These are phyloP conservation scores for Eutypa lata DNA, from an alignment of 2,329 filamentous ascomycete species.

Conservation along the genomic window DNA sequence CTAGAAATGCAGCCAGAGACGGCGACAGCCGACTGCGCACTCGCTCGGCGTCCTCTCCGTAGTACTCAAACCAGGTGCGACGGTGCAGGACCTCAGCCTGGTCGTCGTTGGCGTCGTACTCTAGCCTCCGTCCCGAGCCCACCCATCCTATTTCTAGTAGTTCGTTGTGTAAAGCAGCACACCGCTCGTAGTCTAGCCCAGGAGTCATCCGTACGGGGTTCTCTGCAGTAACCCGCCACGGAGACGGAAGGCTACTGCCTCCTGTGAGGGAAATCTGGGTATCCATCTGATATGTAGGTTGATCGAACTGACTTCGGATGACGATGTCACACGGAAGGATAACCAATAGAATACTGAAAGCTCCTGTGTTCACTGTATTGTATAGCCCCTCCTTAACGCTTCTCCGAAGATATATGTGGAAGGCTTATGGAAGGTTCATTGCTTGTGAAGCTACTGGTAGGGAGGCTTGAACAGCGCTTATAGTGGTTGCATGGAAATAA, in stretches of 20 bases:
- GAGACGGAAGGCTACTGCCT: neutral
- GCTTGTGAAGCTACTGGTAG: too few relatives aligned
- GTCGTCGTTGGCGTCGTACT: neutral
- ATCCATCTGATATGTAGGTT: too few relatives aligned
- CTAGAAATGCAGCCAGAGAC: constrained; percentile 11
- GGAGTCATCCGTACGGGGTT: neutral
- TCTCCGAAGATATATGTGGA: too few relatives aligned
- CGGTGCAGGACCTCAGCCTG: neutral
- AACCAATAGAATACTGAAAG: too few relatives aligned
- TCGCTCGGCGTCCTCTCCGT: constrained; percentile 1
- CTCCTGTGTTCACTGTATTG: too few relatives aligned
- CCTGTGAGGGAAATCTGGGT: too few relatives aligned
- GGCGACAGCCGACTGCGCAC: constrained; percentile 9
- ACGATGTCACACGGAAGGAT: too few relatives aligned
- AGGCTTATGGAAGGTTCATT: too few relatives aligned
- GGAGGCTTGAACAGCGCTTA: too few relatives aligned
- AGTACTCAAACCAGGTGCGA: constrained; percentile 4
- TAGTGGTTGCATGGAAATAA: too few relatives aligned
- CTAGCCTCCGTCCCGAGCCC: neutral
- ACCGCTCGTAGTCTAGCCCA: constrained; percentile 15
- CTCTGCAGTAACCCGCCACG: neutral
- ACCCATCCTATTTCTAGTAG: constrained; percentile 10
- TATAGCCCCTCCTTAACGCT: too few relatives aligned
- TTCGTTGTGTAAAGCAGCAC: constrained; percentile 15
- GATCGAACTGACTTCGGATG: too few relatives aligned